Base-by-base conservation (phyloP, 148 eudicot genomes). In the Amaranthus palmeri region DNA sequence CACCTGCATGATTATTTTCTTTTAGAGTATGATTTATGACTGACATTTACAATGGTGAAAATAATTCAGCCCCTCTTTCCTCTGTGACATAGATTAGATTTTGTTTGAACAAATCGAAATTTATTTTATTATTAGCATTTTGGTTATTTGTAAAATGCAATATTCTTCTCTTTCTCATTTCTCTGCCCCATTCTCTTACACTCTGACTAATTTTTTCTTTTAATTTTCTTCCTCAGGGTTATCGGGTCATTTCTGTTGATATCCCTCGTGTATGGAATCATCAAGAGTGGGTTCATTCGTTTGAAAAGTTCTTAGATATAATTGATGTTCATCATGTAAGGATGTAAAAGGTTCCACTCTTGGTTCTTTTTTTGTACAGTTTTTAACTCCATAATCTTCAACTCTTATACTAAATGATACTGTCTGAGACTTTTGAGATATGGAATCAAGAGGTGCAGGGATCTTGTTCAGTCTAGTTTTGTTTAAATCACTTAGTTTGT, bases 301-400 rank as follows among this genome's bases (percentile, higher is more conserved):
- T 95, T 79, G 98, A 95, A 80, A 95, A 95, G 85, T 95, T 95
- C 82, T 80, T 95, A 85, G 98, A 95, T 76, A 92, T 83, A 55
- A 84, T 95, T 71, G 91, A 95, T 77, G 88, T 95, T 78, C 97
- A 95, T 85, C 97, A 88, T 85, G 98, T 95, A 91, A 86, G 97
- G 48, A 78, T 82, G 58, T 62, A 45, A 57, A 47, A 65, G 11
- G 47, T 61, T 81, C 55, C 67, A 53, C 60, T 40, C 58, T 59
- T 48, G 11, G 10, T 72, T 41, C 48, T 76, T 10, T 69, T 44
- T 55, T 15, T 42, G 73, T 64, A 7, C 54, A 62, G 41, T 46
- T 44, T 42, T 7, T 45, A 58, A 43, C 54, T 54, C 58, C 6
- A 47, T 44, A 61, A 18, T 45, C 63, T 52, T 51, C 4, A 4